These are phyloP conservation scores for Dactylellina parvicollis DNA, from an alignment of 2,329 filamentous ascomycete species.

Conservation along the genomic window DNA sequence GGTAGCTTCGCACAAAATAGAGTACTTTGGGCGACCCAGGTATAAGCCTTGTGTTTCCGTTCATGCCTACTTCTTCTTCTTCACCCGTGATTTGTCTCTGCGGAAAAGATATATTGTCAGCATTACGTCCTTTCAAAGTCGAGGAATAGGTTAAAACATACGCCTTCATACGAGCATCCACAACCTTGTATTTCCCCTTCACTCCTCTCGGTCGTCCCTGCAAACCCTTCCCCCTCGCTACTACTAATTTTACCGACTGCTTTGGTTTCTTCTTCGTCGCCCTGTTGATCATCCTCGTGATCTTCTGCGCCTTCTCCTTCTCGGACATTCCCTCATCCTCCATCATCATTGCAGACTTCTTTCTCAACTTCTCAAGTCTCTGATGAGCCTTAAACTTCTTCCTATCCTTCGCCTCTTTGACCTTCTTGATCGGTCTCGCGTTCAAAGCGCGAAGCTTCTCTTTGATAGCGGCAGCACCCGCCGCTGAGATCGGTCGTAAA, in stretches of 20 bases:
- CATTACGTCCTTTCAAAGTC: neutral
- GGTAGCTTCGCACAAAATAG: too few relatives aligned
- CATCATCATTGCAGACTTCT: constrained; percentile 90
- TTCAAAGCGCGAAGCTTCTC: constrained; percentile 93
- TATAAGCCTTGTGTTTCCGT: constrained; percentile 55
- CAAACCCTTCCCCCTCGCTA: constrained; percentile 84
- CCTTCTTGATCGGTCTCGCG: constrained; percentile 98
- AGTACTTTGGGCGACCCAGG: too few relatives aligned
- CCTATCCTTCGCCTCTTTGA: constrained; percentile 91
- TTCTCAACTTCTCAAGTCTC: constrained; percentile 90
- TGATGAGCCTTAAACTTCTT: constrained; percentile 98
- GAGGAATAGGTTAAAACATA: constrained; percentile 68
- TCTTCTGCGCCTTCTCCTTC: constrained; percentile 90
- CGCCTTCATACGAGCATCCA: constrained; percentile 95
- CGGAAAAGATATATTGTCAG: constrained; percentile 66
- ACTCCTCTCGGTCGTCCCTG: constrained; percentile 87
- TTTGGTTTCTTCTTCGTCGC: constrained; percentile 87
- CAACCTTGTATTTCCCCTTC: constrained; percentile 97
- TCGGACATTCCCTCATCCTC: constrained; percentile 93
- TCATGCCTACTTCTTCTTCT: constrained; percentile 72
- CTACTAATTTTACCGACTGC: constrained; percentile 84
- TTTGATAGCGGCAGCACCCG: constrained; percentile 88
- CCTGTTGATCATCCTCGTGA: constrained; percentile 81
- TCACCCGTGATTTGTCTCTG: constrained; percentile 75
- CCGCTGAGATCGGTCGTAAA: constrained; percentile 89